These are phyloP conservation scores for Agastache rugosa DNA, from an alignment of 257 asterid species.

Conservation along the genomic window DNA sequence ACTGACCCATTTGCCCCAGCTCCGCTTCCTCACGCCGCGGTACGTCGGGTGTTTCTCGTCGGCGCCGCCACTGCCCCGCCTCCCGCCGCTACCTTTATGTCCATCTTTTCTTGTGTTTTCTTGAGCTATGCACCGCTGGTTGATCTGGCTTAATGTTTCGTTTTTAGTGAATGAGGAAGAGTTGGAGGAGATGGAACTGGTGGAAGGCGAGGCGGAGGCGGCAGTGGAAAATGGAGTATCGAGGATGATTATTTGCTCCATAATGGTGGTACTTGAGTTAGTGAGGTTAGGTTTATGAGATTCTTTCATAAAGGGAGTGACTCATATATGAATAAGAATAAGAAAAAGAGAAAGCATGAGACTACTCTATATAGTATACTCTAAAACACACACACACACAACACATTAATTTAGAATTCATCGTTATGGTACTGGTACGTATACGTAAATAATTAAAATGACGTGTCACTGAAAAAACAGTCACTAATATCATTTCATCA, in stretches of 20 bases:
- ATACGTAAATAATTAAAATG: neutral
- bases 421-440: neutral
- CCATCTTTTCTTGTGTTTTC: neutral
- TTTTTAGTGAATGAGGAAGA: neutral
- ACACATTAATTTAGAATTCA: neutral
- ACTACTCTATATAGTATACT: neutral
- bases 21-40: conserved; percentile 61
- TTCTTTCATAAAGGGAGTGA: conserved; percentile 15
- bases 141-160: neutral
- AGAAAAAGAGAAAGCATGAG: conserved; percentile 3
- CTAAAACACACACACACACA: neutral
- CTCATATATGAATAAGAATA: conserved; percentile 20
- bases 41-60: conserved; percentile 43
- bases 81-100: neutral
- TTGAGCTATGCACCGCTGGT: neutral
- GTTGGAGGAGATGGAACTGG: conserved; percentile 28
- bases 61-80: neutral
- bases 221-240: conserved; percentile 21
- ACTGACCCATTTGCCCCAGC: conserved; percentile 67
- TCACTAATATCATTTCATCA: neutral
- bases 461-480: neutral
- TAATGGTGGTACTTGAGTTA: neutral
- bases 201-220: conserved; percentile 20
- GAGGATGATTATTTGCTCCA: conserved; percentile 35
- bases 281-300: conserved; percentile 18